phyloP scores from a whole-genome alignment of 2,329 filamentous ascomycete species.

The Penicillium sp. region DNA sequence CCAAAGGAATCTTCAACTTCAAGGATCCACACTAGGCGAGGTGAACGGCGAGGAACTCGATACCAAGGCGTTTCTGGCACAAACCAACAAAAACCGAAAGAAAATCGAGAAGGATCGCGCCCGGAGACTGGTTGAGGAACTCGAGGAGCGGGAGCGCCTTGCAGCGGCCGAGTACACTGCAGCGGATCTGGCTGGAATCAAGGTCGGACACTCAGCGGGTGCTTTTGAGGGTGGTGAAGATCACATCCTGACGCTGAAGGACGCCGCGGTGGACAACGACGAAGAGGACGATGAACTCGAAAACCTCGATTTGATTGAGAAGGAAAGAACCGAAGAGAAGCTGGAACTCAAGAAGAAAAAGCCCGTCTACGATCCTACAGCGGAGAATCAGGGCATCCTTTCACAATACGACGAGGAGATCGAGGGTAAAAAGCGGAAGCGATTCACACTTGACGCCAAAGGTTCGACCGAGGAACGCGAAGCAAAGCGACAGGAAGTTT shows the following conservation, averaged over 20 bases:
- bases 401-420: slow-evolving; percentile 97
- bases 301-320: slow-evolving; percentile 43
- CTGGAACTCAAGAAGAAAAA: slow-evolving; percentile 87
- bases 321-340: slow-evolving; percentile 56
- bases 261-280: slow-evolving; percentile 79
- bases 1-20: slow-evolving; percentile 69
- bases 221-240: slow-evolving; percentile 77
- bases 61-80: slow-evolving; percentile 81
- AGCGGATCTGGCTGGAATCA: slow-evolving; percentile 83
- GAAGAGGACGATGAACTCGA: slow-evolving; percentile 84
- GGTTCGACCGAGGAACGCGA: slow-evolving; percentile 65
- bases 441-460: slow-evolving; percentile 79
- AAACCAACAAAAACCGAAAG: slow-evolving; percentile 90
- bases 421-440: slow-evolving; percentile 80
- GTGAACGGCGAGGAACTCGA: slow-evolving; percentile 65
- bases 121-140: slow-evolving; percentile 68
- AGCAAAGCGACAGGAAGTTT: slow-evolving; percentile 52
- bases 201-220: slow-evolving; percentile 81
- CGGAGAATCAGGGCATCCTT: slow-evolving; percentile 67
- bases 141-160: slow-evolving; percentile 70
- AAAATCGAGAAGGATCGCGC: slow-evolving; percentile 75
- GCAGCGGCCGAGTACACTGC: slow-evolving; percentile 76
- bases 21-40: slow-evolving; percentile 83
- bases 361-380: slow-evolving; percentile 81
- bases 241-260: slow-evolving; percentile 91